A percentile compares a stretch with the other conserved stretches of the same genome.
These are phyloP conservation scores for Phanerodontia chrysosporium DNA, from an alignment of 768 basidiomycete genomes.

Conservation along the genomic window DNA sequence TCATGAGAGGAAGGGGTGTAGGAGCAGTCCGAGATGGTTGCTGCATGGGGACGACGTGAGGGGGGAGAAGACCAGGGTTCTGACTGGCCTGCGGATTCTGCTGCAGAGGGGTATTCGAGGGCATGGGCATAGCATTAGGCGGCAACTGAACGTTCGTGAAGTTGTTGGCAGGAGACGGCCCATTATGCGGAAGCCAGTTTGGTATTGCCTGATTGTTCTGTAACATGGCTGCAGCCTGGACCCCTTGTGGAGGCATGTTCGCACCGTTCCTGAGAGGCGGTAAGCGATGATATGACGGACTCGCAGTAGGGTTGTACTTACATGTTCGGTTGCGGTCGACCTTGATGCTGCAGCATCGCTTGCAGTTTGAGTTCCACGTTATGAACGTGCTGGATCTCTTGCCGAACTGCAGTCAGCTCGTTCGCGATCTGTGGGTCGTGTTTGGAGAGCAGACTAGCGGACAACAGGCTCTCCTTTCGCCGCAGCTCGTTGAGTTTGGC, in stretches of 20 bases:
- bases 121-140: background rate
- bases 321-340: background rate
- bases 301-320: background rate
- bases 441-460: background rate
- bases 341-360: background rate
- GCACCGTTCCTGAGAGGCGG: background rate
- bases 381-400: background rate
- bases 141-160: background rate
- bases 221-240: background rate
- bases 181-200: slow-evolving; percentile 8
- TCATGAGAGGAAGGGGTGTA: slow-evolving; percentile 2
- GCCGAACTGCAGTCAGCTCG: background rate
- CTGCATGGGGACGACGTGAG: background rate
- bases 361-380: background rate
- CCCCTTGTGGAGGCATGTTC: background rate
- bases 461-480: background rate
- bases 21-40: slow-evolving; percentile 3
- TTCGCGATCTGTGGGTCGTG: background rate
- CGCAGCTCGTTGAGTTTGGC: background rate
- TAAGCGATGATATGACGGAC: background rate
- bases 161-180: slow-evolving; percentile 7
- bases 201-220: background rate
- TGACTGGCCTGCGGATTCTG: slow-evolving; percentile 1
- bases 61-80: background rate
- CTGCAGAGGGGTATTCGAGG: slow-evolving; percentile 3